These are phyloP conservation scores for Bonia amplexicaulis DNA, from an alignment of 176 grass and related monocot genomes.

Conservation along the genomic window DNA sequence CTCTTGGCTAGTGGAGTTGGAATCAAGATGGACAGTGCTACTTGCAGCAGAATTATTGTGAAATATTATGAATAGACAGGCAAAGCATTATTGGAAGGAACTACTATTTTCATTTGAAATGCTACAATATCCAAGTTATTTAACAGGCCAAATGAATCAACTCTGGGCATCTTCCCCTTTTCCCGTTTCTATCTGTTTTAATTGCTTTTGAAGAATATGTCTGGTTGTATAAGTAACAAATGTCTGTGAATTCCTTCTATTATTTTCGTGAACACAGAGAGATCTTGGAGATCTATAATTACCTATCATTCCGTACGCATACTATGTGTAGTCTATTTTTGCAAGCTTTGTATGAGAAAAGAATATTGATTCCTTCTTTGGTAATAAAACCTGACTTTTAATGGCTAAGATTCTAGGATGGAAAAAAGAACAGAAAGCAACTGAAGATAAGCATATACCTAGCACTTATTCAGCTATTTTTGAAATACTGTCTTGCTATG, in stretches of 20 bases:
- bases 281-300: background rate
- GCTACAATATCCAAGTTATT: background rate
- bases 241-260: background rate
- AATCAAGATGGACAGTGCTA: conserved; percentile 20
- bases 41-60: background rate
- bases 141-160: background rate
- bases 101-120: background rate
- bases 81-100: conserved; percentile 3
- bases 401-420: conserved; percentile 1
- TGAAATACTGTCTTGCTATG: background rate
- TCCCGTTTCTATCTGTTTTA: background rate
- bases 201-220: background rate
- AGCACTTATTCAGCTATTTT: conserved; percentile 22
- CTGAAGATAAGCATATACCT: conserved; percentile 27
- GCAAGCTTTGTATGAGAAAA: background rate
- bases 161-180: background rate
- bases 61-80: background rate
- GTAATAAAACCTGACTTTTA: background rate
- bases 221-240: background rate
- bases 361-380: background rate
- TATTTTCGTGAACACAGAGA: background rate
- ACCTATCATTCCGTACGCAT: background rate
- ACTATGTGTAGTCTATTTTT: background rate
- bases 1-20: conserved; percentile 31
- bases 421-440: conserved; percentile 1